phyloP scores from a whole-genome alignment of 2,329 filamentous ascomycete species.

The Alternaria ethzedia region DNA sequence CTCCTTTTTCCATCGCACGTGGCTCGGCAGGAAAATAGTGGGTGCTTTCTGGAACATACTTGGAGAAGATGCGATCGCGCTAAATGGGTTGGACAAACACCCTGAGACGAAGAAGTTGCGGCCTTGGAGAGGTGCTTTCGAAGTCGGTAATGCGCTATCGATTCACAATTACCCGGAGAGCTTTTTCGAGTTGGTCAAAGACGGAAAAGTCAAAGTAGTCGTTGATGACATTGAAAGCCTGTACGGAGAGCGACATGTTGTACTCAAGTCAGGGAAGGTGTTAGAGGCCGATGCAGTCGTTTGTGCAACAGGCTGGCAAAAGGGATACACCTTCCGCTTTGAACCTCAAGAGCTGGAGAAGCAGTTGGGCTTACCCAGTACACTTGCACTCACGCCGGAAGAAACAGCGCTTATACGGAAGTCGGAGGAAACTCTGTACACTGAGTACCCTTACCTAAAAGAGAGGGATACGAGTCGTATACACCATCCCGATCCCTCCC shows the following conservation, averaged over 20 bases:
- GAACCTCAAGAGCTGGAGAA: conserved; percentile 49
- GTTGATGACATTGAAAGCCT: conserved; percentile 62
- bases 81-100: conserved; percentile 55
- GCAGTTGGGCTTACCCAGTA: conserved; percentile 56
- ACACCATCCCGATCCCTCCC: conserved; percentile 27
- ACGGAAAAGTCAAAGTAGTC: conserved; percentile 62
- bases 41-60: conserved; percentile 64
- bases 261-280: conserved; percentile 55
- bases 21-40: conserved; percentile 62
- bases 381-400: conserved; percentile 36
- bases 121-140: conserved; percentile 54
- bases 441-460: conserved; percentile 23
- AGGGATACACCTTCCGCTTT: conserved; percentile 59
- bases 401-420: conserved; percentile 45
- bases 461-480: conserved; percentile 22
- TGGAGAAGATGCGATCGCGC: conserved; percentile 58
- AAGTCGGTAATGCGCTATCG: conserved; percentile 62
- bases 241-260: conserved; percentile 50
- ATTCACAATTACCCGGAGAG: conserved; percentile 67
- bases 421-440: conserved; percentile 19
- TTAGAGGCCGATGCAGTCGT: conserved; percentile 60
- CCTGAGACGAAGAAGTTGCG: conserved; percentile 51
- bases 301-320: conserved; percentile 64
- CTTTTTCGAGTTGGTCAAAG: conserved; percentile 63
- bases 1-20: conserved; percentile 64